A percentile compares a stretch with the other conserved stretches of the same genome.
Conservation (phyloP, 177 flowering plant genomes). For the Vitis hybrid region DNA sequence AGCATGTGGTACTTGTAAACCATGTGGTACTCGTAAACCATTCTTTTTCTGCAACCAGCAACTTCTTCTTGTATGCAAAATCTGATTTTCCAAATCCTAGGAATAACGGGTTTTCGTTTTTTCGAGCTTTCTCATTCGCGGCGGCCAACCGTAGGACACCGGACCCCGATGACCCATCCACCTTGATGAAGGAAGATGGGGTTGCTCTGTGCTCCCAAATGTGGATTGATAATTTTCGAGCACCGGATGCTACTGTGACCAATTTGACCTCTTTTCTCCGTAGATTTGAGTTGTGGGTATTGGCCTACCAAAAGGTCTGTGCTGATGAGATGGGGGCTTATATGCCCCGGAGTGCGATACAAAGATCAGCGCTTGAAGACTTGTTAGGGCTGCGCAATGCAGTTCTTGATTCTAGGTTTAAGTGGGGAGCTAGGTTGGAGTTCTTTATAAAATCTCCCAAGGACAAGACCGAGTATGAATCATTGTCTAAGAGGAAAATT, state of each 20-base stretch:
- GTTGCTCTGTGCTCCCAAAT: slow-evolving; percentile 72
- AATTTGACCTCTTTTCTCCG: slow-evolving; percentile 63
- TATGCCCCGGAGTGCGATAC: slow-evolving; percentile 69
- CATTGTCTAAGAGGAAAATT: slow-evolving; percentile 86
- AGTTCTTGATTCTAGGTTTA: slow-evolving; percentile 83
- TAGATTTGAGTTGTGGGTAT: slow-evolving; percentile 84
- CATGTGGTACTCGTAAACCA: no score
- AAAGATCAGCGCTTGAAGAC: slow-evolving; percentile 72
- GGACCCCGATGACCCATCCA: slow-evolving; percentile 71
- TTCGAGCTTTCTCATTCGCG: slow-evolving; percentile 31
- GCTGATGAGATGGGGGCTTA: slow-evolving; percentile 83
- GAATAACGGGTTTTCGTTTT: slow-evolving; percentile 18
- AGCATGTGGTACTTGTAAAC: no score
- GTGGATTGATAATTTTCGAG: slow-evolving; percentile 88
- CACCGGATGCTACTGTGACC: slow-evolving; percentile 54
- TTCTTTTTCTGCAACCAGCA: not conserved
- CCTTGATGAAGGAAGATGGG: slow-evolving; percentile 82
- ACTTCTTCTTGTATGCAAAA: slow-evolving; percentile 1
- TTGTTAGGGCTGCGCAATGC: slow-evolving; percentile 79
- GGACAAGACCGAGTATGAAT: slow-evolving; percentile 72
- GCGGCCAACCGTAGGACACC: slow-evolving; percentile 31
- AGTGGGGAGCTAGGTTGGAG: slow-evolving; percentile 86
- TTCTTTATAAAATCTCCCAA: slow-evolving; percentile 79
- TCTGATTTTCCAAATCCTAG: slow-evolving; percentile 16
- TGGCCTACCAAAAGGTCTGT: slow-evolving; percentile 88